These are phyloP conservation scores for Exidia glandulosa DNA, from an alignment of 768 basidiomycete species.

Conservation along the genomic window DNA sequence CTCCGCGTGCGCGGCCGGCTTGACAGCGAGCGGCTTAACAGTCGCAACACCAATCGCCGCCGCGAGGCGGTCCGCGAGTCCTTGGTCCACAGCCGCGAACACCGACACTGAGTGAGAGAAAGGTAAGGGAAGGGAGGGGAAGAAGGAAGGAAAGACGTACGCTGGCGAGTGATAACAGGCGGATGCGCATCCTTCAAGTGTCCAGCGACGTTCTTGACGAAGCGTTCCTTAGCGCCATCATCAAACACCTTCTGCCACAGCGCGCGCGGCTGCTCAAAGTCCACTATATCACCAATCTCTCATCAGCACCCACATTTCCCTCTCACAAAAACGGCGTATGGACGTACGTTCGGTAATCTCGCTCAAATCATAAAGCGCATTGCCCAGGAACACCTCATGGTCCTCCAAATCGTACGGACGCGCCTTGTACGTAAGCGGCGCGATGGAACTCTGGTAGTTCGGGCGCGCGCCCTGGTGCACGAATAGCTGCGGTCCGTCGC, in stretches of 20 bases:
- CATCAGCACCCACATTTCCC: neutral
- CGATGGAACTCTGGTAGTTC: slow-evolving; percentile 75
- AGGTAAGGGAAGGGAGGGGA: neutral
- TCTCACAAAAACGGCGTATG: neutral
- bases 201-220: slow-evolving; percentile 18
- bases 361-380: slow-evolving; percentile 50
- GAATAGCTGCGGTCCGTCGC: slow-evolving; percentile 27
- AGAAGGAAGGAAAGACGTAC: slow-evolving; percentile 25
- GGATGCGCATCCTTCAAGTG: slow-evolving; percentile 57
- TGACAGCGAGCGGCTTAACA: slow-evolving; percentile 50
- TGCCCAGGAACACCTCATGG: slow-evolving; percentile 70
- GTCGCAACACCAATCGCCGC: slow-evolving; percentile 49
- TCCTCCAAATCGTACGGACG: slow-evolving; percentile 28
- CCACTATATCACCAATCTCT: slow-evolving; percentile 48
- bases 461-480: slow-evolving; percentile 72
- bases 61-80: slow-evolving; percentile 68
- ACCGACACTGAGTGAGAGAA: slow-evolving; percentile 19
- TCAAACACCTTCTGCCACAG: slow-evolving; percentile 58
- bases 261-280: slow-evolving; percentile 75
- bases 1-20: slow-evolving; percentile 30
- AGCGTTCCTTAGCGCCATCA: slow-evolving; percentile 33
- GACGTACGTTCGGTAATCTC: slow-evolving; percentile 19
- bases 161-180: slow-evolving; percentile 54
- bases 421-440: slow-evolving; percentile 54
- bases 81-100: slow-evolving; percentile 56